Evolutionary conservation across 768 basidiomycete species (phyloP).

Genomic region (Lentinula boryana): DNA sequence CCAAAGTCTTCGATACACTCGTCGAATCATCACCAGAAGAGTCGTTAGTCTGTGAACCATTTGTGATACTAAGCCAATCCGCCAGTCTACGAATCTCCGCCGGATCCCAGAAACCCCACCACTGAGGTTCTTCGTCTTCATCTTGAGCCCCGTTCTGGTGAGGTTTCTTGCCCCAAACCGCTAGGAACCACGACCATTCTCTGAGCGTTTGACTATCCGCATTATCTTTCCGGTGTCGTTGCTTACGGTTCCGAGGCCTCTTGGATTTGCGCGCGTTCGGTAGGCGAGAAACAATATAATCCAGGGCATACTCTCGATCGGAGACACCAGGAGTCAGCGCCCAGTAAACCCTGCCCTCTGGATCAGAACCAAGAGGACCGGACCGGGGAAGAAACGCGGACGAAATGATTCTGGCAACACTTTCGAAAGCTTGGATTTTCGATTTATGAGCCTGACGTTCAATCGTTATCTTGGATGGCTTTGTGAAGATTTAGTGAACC

Average conservation of each 20-base stretch:
- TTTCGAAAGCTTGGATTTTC: conserved; percentile 44
- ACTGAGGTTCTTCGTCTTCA: conserved; percentile 30
- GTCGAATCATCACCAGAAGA: conserved; percentile 17
- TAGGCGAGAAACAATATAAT: conserved; percentile 20
- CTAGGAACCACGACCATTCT: conserved; percentile 76
- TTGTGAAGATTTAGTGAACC: background rate
- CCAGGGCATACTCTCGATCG: conserved; percentile 49
- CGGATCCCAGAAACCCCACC: conserved; percentile 74
- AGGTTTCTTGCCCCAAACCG: conserved; percentile 62
- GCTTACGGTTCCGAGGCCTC: conserved; percentile 33
- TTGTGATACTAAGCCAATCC: conserved; percentile 51
- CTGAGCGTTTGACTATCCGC: conserved; percentile 48
- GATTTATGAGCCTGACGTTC: conserved; percentile 44
- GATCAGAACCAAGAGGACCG: conserved; percentile 59
- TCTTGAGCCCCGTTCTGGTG: conserved; percentile 15
- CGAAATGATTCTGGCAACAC: conserved; percentile 43
- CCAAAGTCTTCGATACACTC: conserved; percentile 36
- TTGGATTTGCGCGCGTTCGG: conserved; percentile 14
- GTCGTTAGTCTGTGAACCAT: conserved; percentile 4
- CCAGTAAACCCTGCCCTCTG: conserved; percentile 64
- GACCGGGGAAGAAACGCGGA: conserved; percentile 48
- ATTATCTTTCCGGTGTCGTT: conserved; percentile 29
- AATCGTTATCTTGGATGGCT: conserved; percentile 28
- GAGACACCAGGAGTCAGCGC: conserved; percentile 51
- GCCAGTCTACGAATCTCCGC: conserved; percentile 59